Conservation (phyloP, 2,329 filamentous ascomycete genomes). For the Xylaria polymorpha region DNA sequence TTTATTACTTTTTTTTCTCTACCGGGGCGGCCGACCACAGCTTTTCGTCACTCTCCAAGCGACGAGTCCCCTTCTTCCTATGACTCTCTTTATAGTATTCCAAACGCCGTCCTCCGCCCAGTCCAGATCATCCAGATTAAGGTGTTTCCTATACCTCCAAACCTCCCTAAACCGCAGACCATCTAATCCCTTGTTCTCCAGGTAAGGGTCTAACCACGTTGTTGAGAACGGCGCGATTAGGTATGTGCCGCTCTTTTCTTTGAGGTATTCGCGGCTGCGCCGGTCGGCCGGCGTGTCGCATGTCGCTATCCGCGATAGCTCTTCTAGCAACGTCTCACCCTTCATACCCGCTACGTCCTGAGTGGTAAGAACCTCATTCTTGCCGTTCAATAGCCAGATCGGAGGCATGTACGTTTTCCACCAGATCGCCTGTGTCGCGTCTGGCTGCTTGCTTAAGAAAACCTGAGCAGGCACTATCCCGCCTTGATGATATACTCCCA, state of each 20-base stretch:
- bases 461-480: conserved; percentile 81
- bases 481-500: conserved; percentile 86
- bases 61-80: conserved; percentile 71
- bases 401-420: conserved; percentile 90
- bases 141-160: conserved; percentile 74
- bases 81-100: conserved; percentile 74
- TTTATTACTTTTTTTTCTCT: conserved; percentile 28
- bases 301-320: conserved; percentile 69
- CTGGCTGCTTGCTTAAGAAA: conserved; percentile 76
- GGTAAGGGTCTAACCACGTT: conserved; percentile 73
- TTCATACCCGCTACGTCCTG: conserved; percentile 79
- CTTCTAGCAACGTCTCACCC: conserved; percentile 68
- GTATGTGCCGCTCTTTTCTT: conserved; percentile 72
- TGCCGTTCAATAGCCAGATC: conserved; percentile 81
- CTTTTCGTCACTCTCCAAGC: conserved; percentile 75
- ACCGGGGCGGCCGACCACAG: conserved; percentile 52
- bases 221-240: conserved; percentile 80
- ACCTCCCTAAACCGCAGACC: conserved; percentile 75
- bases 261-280: conserved; percentile 66
- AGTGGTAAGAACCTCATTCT: conserved; percentile 77
- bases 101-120: conserved; percentile 81
- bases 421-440: conserved; percentile 78
- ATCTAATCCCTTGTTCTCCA: conserved; percentile 67
- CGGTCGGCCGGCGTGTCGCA: conserved; percentile 70
- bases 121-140: conserved; percentile 84